Percentiles rank a stretch among this genome's conserved stretches.
Conservation (phyloP, 495 filamentous ascomycete species). For the Aspergillus affinis region DNA sequence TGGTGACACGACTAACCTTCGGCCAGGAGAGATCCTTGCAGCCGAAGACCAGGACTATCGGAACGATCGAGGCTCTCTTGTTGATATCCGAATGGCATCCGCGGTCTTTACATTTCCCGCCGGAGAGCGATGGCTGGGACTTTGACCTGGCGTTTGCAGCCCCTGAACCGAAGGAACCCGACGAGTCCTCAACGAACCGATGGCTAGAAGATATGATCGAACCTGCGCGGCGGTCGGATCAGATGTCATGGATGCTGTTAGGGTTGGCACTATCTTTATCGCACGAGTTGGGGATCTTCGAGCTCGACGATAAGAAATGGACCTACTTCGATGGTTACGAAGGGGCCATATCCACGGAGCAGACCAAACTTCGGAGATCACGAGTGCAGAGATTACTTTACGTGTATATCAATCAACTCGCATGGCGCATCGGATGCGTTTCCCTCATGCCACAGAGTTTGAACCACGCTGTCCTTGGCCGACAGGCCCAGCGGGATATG, state of each 20-base stretch:
- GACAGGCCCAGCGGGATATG: constrained; percentile 29
- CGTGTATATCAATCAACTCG: constrained; percentile 54
- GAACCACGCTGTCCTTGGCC: constrained; percentile 41
- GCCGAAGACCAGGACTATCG: constrained; percentile 46
- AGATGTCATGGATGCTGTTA: constrained; percentile 59
- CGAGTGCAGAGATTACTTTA: constrained; percentile 49
- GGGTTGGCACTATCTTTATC: constrained; percentile 52
- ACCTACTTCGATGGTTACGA: constrained; percentile 20
- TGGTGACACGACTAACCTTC: constrained; percentile 51
- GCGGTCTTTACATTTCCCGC: constrained; percentile 53
- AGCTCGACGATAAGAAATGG: constrained; percentile 36
- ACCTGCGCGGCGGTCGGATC: constrained; percentile 51
- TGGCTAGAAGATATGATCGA: constrained; percentile 52
- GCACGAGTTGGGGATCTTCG: constrained; percentile 52
- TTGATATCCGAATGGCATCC: constrained; percentile 59
- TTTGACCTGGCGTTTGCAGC: constrained; percentile 35
- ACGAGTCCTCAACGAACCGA: constrained; percentile 30
- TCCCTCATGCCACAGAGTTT: constrained; percentile 53
- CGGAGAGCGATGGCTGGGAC: constrained; percentile 51
- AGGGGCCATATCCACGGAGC: constrained; percentile 33
- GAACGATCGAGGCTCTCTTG: constrained; percentile 52
- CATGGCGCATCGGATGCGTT: constrained; percentile 53
- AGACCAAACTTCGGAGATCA: constrained; percentile 42
- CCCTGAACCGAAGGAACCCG: constrained; percentile 22
- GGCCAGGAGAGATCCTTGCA: constrained; percentile 50